phyloP scores from a whole-genome alignment of 2,329 filamentous ascomycete species.

The Fusarium musae region DNA sequence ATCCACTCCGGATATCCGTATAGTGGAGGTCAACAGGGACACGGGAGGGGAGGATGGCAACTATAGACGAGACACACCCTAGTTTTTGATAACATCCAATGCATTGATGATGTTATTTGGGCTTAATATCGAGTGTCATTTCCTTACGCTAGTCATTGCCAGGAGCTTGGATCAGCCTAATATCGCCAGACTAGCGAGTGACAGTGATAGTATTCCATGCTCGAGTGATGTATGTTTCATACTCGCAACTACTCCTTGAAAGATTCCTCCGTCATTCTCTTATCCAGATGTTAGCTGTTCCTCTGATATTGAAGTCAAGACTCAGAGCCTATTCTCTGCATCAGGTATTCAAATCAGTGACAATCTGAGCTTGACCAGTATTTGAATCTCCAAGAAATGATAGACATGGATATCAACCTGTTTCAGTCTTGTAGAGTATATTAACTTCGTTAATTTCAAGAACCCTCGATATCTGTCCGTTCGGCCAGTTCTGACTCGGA shows the following conservation, averaged over 20 bases:
- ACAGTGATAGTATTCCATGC: neutral
- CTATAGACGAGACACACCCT: conserved; percentile 7
- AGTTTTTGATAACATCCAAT: neutral
- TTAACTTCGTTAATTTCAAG: neutral
- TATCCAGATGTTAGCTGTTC: accelerated
- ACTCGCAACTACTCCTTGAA: neutral
- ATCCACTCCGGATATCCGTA: neutral
- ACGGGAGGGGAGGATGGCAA: conserved; percentile 1
- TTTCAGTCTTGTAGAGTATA: neutral
- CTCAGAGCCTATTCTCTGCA: neutral
- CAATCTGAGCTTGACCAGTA: accelerated
- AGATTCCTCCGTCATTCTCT: accelerated
- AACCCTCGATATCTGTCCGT: neutral
- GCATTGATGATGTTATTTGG: neutral
- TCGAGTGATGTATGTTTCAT: neutral
- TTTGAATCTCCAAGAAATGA: neutral
- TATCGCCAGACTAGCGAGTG: neutral
- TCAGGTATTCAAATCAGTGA: neutral
- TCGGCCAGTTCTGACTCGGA: no score
- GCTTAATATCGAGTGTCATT: neutral
- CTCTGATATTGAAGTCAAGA: neutral
- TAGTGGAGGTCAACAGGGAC: neutral
- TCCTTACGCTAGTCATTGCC: neutral
- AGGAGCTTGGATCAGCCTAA: neutral
- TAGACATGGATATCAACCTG: neutral